These are phyloP conservation scores for Wickerhamiella alocasiicola DNA, from an alignment of 805 yeast species.

Conservation along the genomic window DNA sequence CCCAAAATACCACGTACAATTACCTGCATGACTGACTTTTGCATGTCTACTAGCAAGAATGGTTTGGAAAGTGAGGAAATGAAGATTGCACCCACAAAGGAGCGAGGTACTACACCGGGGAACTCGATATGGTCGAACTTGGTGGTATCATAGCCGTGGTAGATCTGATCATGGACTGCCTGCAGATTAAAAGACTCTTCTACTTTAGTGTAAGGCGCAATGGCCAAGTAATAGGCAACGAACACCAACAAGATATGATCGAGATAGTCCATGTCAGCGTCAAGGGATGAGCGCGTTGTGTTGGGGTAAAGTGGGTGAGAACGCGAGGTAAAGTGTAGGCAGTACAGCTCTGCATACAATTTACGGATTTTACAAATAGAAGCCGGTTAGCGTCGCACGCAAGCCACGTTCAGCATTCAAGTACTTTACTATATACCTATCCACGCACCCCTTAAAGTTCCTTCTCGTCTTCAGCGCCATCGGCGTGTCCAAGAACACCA, in stretches of 20 bases:
- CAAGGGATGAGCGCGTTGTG: too few species aligned
- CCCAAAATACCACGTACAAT: constrained; percentile 52
- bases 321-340: too few species aligned
- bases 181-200: constrained; percentile 90
- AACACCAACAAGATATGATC: constrained; percentile 34
- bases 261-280: constrained; percentile 9
- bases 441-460: too few species aligned
- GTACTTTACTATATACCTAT: too few species aligned
- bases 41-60: constrained; percentile 19
- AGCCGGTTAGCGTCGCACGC: too few species aligned
- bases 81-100: constrained; percentile 60
- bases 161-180: constrained; percentile 71
- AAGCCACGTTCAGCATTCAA: too few species aligned
- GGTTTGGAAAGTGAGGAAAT: constrained; percentile 37
- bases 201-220: constrained; percentile 79
- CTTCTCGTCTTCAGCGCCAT: too few species aligned
- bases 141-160: constrained; percentile 40
- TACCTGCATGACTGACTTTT: constrained; percentile 42
- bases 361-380: too few species aligned
- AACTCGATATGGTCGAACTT: constrained; percentile 62
- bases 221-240: constrained; percentile 37
- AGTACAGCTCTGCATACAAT: too few species aligned
- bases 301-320: too few species aligned
- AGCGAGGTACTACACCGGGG: constrained; percentile 84
- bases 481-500: constrained; percentile 56